Evolutionary conservation across 306 rosid genomes (phyloP).

Genomic region (Medicago ruthenica): DNA sequence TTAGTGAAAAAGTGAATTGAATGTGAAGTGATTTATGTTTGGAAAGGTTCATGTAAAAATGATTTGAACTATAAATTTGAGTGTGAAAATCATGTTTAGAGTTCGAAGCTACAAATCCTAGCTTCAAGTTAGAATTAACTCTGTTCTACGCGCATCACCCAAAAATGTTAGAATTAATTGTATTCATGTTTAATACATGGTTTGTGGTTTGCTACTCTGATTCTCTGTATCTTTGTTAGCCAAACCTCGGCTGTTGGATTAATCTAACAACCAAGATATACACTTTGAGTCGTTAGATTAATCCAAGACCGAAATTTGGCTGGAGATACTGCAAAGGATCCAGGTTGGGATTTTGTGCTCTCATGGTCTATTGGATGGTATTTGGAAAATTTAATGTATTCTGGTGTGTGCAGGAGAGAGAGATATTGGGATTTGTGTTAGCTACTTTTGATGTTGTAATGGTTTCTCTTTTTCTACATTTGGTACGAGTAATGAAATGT

Average conservation of each 20-base stretch:
- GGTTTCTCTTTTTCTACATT: conserved; percentile 19
- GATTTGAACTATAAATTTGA: too few relatives aligned
- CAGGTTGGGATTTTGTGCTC: background rate
- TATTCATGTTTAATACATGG: background rate
- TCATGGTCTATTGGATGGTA: background rate
- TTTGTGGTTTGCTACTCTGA: background rate
- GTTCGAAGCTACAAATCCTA: too few relatives aligned
- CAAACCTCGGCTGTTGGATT: background rate
- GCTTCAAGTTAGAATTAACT: too few relatives aligned
- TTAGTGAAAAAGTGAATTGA: too few relatives aligned
- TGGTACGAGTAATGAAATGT: conserved; percentile 1
- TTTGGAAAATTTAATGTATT: background rate
- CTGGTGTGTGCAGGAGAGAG: conserved; percentile 8
- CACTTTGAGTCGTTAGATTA: background rate
- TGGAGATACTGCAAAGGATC: background rate
- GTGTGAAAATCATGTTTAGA: too few relatives aligned
- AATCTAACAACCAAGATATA: too few relatives aligned
- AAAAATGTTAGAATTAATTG: too few relatives aligned
- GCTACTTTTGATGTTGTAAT: conserved; percentile 24
- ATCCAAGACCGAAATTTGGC: background rate
- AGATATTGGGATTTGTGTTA: background rate
- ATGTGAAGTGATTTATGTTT: too few relatives aligned
- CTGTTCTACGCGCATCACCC: too few relatives aligned
- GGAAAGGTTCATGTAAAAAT: too few relatives aligned
- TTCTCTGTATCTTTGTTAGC: background rate